phyloP scores from a whole-genome alignment of 1,284 basidiomycete species.

The Apiotrichum gracile region DNA sequence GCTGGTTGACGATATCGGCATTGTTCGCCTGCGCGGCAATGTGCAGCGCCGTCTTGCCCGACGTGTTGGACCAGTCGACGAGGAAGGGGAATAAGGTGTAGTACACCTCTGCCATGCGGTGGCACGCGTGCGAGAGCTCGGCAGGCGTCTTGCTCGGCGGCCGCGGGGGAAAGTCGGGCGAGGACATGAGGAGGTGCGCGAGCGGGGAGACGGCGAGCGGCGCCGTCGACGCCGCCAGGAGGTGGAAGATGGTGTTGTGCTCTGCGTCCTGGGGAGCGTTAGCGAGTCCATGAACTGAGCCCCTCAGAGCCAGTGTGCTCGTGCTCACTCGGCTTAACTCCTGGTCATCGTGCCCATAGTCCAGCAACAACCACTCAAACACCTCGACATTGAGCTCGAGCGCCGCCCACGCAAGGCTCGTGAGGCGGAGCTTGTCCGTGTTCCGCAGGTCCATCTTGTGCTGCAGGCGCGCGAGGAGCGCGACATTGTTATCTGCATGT shows the following conservation, averaged over 20 bases:
- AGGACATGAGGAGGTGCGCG: constrained; percentile 22
- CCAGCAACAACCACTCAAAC: constrained; percentile 77
- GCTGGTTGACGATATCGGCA: constrained; percentile 64
- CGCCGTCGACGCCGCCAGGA: constrained; percentile 70
- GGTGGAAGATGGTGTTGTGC: constrained; percentile 81
- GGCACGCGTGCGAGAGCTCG: constrained; percentile 20
- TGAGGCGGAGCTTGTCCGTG: constrained; percentile 66
- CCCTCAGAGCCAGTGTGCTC: too few relatives aligned
- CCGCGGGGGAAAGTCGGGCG: constrained; percentile 24
- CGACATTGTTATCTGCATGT: constrained; percentile 75
- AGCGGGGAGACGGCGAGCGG: constrained; percentile 22
- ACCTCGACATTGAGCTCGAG: constrained; percentile 77
- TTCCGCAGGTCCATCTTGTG: constrained; percentile 75
- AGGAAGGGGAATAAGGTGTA: constrained; percentile 56
- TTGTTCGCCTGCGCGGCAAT: constrained; percentile 81
- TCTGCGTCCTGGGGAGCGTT: constrained; percentile 64
- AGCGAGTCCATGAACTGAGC: too few relatives aligned
- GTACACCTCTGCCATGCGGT: constrained; percentile 36
- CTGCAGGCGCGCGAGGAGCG: constrained; percentile 69
- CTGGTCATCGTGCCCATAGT: constrained; percentile 78
- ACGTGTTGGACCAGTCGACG: constrained; percentile 80
- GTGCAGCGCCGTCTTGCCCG: constrained; percentile 85
- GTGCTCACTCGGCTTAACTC: constrained; percentile 73
- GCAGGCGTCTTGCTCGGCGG: constrained; percentile 11
- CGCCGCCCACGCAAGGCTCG: constrained; percentile 82